Evolutionary conservation across 2,329 filamentous ascomycete genomes (phyloP).

Genomic region (Sporothrix mexicana): DNA sequence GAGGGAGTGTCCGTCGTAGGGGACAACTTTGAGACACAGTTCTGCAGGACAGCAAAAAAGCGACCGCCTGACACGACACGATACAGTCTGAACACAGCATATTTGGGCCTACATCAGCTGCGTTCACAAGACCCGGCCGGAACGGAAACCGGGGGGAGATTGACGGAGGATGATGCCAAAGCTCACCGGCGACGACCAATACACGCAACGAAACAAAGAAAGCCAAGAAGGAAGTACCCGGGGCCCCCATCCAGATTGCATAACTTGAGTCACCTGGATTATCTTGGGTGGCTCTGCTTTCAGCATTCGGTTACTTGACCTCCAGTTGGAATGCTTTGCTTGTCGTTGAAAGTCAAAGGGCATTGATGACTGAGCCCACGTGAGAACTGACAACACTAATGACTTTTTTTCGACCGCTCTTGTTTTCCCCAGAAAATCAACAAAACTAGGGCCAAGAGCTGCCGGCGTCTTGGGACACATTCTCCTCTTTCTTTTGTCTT

Average conservation of each 20-base stretch:
- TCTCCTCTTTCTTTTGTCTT: not conserved
- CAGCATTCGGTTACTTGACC: not conserved
- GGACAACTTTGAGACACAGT: not conserved
- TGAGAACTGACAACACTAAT: not conserved
- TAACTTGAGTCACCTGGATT: not conserved
- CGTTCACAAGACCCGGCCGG: constrained; percentile 4
- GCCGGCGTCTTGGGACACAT: not conserved
- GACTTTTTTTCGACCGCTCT: not conserved
- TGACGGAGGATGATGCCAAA: not conserved
- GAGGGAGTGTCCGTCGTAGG: not conserved
- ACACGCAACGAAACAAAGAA: no score
- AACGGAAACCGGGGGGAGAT: constrained; percentile 3
- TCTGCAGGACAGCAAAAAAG: not conserved
- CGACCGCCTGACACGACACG: not conserved
- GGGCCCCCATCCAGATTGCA: not conserved
- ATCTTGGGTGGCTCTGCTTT: not conserved
- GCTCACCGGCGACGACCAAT: not conserved
- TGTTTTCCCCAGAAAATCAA: not conserved
- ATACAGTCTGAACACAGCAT: not conserved
- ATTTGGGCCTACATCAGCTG: not conserved
- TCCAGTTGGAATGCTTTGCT: not conserved
- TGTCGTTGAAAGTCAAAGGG: not conserved
- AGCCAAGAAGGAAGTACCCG: not conserved
- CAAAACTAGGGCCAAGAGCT: constrained; percentile 10
- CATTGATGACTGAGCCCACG: constrained; percentile 20